A percentile compares a stretch with the other conserved stretches of the same genome.
phyloP scores from a whole-genome alignment of 106 monocot species.

The Platanthera guangdongensis region DNA sequence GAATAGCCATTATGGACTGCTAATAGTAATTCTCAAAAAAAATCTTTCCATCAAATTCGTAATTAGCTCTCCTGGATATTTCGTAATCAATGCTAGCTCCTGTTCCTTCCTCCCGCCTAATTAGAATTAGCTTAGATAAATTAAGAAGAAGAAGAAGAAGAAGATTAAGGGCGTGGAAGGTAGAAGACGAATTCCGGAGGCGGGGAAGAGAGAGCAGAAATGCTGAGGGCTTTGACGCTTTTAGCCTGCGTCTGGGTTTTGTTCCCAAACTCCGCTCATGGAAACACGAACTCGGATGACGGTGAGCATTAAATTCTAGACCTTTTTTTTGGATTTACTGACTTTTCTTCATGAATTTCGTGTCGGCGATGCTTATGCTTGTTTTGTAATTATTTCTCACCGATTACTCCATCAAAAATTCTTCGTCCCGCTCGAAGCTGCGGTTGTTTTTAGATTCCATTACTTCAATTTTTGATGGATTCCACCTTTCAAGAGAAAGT shows the following conservation, averaged over 20 bases:
- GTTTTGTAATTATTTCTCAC: not conserved
- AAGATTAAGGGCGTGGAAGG: too few species aligned
- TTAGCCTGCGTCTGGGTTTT: constrained; percentile 29
- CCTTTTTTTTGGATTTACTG: not conserved
- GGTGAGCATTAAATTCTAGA: constrained; percentile 10
- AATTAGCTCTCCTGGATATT: not conserved
- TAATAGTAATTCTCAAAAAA: too few species aligned
- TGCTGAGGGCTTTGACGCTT: constrained; percentile 22
- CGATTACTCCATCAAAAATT: not conserved
- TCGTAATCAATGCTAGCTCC: not conserved
- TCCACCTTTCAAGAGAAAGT: not conserved
- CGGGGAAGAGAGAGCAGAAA: not conserved
- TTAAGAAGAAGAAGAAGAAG: not conserved
- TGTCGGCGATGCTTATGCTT: not conserved
- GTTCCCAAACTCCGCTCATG: constrained; percentile 21
- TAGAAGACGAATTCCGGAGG: not conserved
- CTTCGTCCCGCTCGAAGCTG: not conserved
- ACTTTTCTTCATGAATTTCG: not conserved
- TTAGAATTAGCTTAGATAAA: not conserved
- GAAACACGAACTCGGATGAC: constrained; percentile 24
- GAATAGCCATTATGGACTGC: too few species aligned
- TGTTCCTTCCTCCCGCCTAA: constrained; percentile 1
- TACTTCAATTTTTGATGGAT: not conserved
- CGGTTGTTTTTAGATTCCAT: not conserved
- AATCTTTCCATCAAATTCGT: not conserved